Conservation (phyloP, 1,284 basidiomycete species). For the Schizophyllum commune region DNA sequence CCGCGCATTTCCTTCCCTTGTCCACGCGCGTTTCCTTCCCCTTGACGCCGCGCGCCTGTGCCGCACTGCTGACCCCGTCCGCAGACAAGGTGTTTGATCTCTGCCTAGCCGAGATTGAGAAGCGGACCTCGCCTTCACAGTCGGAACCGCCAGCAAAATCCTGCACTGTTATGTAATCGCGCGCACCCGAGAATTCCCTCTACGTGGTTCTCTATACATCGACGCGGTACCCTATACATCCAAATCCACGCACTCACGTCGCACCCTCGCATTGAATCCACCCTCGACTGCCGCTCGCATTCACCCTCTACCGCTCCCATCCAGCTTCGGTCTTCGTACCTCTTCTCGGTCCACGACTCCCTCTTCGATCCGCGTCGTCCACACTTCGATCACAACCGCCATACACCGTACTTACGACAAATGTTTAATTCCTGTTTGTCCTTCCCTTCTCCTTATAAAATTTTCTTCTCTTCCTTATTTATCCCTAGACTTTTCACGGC, state of each 20-base stretch:
- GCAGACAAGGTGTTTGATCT: slow-evolving; percentile 8
- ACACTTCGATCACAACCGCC: background rate
- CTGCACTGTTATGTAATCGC: slow-evolving; percentile 61
- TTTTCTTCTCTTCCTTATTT: background rate
- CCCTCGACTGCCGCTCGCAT: background rate
- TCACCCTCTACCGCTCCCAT: background rate
- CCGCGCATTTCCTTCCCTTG: background rate
- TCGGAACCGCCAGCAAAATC: slow-evolving; percentile 48
- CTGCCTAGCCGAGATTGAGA: slow-evolving; percentile 12
- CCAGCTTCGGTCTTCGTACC: too few species aligned
- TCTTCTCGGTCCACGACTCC: background rate
- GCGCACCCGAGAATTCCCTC: background rate
- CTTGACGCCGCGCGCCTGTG: background rate
- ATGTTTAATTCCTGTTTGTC: too few species aligned
- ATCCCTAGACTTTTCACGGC: background rate
- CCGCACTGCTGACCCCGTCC: background rate
- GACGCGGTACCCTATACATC: too few species aligned
- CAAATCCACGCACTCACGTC: background rate
- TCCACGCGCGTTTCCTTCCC: background rate
- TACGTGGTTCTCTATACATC: too few species aligned
- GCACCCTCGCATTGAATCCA: background rate
- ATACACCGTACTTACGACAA: background rate
- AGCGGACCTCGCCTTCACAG: slow-evolving; percentile 29
- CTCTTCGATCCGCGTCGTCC: background rate
- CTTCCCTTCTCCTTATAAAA: background rate